phyloP scores from a whole-genome alignment of 176 grass and related monocot species.

The Otatea glauca region DNA sequence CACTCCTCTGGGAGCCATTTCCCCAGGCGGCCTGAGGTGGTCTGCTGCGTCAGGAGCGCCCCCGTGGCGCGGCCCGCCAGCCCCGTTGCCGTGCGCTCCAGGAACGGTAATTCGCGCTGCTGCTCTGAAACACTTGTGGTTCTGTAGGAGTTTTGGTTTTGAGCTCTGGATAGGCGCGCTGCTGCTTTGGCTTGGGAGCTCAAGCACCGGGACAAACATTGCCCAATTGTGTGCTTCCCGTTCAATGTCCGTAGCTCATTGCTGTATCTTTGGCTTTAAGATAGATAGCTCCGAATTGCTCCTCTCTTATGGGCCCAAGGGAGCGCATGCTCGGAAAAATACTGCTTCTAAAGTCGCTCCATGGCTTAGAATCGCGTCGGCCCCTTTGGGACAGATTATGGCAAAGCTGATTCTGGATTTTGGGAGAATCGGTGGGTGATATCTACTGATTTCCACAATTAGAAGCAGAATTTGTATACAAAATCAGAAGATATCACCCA shows the following conservation, averaged over 20 bases:
- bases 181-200: background rate
- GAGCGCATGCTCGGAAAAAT: too few species aligned
- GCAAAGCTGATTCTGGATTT: too few species aligned
- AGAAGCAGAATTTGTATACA: too few species aligned
- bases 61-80: conserved; percentile 15
- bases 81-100: conserved; percentile 29
- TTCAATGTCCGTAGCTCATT: background rate
- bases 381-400: too few species aligned
- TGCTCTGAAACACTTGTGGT: background rate
- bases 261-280: background rate
- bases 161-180: background rate
- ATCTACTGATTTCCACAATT: too few species aligned
- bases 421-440: too few species aligned
- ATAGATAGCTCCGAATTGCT: background rate
- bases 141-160: background rate
- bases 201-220: background rate
- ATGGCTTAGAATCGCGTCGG: background rate
- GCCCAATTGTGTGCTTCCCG: background rate
- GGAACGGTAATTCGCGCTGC: conserved; percentile 39
- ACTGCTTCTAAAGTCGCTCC: background rate
- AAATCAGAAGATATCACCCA: too few species aligned
- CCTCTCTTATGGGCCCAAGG: background rate
- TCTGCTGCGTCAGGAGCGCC: conserved; percentile 41
- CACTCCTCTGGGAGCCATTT: conserved; percentile 20
- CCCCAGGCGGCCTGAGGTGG: conserved; percentile 9